These are phyloP conservation scores for Tuber brumale DNA, from an alignment of 495 filamentous ascomycete species.

Conservation along the genomic window DNA sequence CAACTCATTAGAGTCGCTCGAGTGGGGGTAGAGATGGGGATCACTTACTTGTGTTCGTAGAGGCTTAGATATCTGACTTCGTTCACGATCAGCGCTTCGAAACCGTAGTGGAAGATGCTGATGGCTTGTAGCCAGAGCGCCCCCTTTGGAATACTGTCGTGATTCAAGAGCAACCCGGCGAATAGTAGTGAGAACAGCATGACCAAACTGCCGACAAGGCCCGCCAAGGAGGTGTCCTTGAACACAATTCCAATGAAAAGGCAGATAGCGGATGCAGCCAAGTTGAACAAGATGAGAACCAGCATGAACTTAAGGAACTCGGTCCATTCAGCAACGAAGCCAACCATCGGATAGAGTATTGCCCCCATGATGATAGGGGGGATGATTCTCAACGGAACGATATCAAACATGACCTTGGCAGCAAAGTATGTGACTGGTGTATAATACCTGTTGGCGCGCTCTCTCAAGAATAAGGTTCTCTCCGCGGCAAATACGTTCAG, in stretches of 20 bases:
- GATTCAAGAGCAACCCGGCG: conserved; percentile 86
- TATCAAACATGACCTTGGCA: conserved; percentile 90
- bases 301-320: conserved; percentile 89
- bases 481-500: conserved; percentile 92
- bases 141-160: conserved; percentile 76
- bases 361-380: conserved; percentile 94
- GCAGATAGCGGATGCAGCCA: conserved; percentile 86
- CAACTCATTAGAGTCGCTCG: conserved; percentile 20
- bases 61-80: conserved; percentile 88
- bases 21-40: neutral
- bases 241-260: conserved; percentile 95
- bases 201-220: conserved; percentile 86
- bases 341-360: conserved; percentile 97
- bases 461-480: conserved; percentile 83
- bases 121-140: conserved; percentile 87
- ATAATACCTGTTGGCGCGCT: conserved; percentile 96
- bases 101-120: conserved; percentile 99
- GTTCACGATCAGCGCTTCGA: conserved; percentile 92
- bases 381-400: conserved; percentile 85
- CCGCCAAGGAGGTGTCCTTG: conserved; percentile 85
- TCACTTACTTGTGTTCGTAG: conserved; percentile 73
- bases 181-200: conserved; percentile 98
- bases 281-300: conserved; percentile 88
- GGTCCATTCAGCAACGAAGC: conserved; percentile 72
- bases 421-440: conserved; percentile 94